Percentiles rank a stretch among this genome's conserved stretches.
Evolutionary conservation across 2,329 filamentous ascomycete species (phyloP).

Genomic region (Lasiodiplodia theobromae): DNA sequence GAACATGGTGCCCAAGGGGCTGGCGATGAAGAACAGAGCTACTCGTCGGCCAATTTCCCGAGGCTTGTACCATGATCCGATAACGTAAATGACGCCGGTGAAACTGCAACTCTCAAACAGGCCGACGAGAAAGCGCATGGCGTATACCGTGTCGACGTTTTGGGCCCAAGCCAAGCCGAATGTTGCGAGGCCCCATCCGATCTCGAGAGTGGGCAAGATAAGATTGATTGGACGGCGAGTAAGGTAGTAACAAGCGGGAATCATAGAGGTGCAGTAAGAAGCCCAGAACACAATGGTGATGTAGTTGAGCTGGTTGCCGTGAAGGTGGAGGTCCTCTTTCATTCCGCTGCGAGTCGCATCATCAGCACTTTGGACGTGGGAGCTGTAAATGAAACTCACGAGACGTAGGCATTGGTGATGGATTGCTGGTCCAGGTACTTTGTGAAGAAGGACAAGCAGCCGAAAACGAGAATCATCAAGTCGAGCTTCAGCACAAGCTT

Average conservation of each 20-base stretch:
- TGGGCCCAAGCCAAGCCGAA: conserved; percentile 37
- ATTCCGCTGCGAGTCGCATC: conserved; percentile 27
- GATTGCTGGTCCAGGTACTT: conserved; percentile 46
- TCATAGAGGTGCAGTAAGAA: conserved; percentile 52
- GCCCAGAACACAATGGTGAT: conserved; percentile 41
- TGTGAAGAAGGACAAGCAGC: conserved; percentile 51
- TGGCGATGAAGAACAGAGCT: conserved; percentile 43
- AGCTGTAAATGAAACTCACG: conserved; percentile 10
- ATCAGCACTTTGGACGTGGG: background rate
- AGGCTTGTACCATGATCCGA: conserved; percentile 54
- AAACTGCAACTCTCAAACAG: conserved; percentile 42
- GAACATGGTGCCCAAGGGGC: conserved; percentile 44
- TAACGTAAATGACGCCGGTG: conserved; percentile 47
- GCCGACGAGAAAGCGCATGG: conserved; percentile 49
- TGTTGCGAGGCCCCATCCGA: conserved; percentile 37
- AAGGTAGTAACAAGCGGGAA: conserved; percentile 50
- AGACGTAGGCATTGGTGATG: conserved; percentile 33
- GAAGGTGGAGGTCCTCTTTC: conserved; percentile 32
- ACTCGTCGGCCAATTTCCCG: conserved; percentile 43
- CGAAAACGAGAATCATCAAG: conserved; percentile 48
- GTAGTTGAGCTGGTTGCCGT: conserved; percentile 33
- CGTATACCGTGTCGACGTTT: conserved; percentile 31
- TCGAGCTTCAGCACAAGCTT: conserved; percentile 48
- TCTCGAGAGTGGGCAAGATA: conserved; percentile 35
- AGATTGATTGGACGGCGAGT: conserved; percentile 40